phyloP scores from a whole-genome alignment of 768 basidiomycete species.

The Macrolepiota fuliginosa region DNA sequence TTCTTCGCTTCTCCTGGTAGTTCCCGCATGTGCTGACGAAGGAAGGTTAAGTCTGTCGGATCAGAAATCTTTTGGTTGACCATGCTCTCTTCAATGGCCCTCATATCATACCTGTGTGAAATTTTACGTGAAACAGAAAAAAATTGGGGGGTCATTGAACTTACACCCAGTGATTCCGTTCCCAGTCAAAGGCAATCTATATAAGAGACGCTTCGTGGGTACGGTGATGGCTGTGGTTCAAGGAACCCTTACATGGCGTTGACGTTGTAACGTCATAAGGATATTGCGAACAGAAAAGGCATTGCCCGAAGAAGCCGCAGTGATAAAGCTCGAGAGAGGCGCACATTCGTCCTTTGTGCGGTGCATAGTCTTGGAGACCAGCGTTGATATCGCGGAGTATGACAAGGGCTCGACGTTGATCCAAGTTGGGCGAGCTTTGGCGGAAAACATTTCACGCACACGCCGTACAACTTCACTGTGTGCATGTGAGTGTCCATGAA shows the following conservation, averaged over 20 bases:
- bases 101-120: constrained; percentile 48
- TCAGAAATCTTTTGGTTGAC: constrained; percentile 52
- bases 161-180: constrained; percentile 64
- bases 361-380: constrained; percentile 66
- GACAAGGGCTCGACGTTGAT: constrained; percentile 61
- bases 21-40: constrained; percentile 56
- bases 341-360: constrained; percentile 53
- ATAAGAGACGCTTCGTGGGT: background rate
- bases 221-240: background rate
- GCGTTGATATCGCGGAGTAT: constrained; percentile 50
- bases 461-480: constrained; percentile 45
- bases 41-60: constrained; percentile 61
- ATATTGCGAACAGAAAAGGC: constrained; percentile 69
- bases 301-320: constrained; percentile 61
- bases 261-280: constrained; percentile 59
- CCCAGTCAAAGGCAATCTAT: constrained; percentile 66
- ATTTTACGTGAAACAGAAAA: constrained; percentile 1
- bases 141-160: constrained; percentile 22
- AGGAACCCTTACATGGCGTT: constrained; percentile 47
- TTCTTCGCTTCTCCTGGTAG: constrained; percentile 63
- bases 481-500: constrained; percentile 1
- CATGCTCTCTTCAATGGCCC: constrained; percentile 52
- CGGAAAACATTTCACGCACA: constrained; percentile 56
- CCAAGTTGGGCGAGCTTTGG: constrained; percentile 60
- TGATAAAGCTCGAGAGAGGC: constrained; percentile 53